These are phyloP conservation scores for Solanum piurae DNA, from an alignment of 257 asterid genomes.

Conservation along the genomic window DNA sequence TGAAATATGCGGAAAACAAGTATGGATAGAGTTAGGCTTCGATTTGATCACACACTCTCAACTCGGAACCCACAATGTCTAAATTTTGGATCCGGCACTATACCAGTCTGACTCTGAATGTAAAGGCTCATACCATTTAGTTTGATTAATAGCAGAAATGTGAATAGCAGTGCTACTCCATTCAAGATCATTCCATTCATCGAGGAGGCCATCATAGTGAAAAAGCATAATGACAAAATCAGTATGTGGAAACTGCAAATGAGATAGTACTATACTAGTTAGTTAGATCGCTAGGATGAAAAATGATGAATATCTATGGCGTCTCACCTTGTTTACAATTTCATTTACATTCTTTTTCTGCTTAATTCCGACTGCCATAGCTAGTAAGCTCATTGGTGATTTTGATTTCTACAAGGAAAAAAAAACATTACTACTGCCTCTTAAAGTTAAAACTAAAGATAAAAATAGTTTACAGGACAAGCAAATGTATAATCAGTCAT, in stretches of 20 bases:
- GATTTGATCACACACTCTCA: background rate
- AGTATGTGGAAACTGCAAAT: conserved; percentile 35
- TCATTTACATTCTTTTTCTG: conserved; percentile 53
- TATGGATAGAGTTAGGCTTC: background rate
- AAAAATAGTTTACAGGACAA: background rate
- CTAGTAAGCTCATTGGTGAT: conserved; percentile 49
- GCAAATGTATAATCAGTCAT: background rate
- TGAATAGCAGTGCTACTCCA: conserved; percentile 54
- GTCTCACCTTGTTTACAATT: conserved; percentile 52
- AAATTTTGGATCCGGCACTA: background rate
- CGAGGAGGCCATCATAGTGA: conserved; percentile 67
- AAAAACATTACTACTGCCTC: background rate
- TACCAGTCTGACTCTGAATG: background rate
- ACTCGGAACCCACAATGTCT: background rate
- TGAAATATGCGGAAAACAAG: background rate
- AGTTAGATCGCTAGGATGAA: background rate
- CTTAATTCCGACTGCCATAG: conserved; percentile 68
- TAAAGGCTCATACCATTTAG: conserved; percentile 41
- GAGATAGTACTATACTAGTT: background rate
- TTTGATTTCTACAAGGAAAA: conserved; percentile 23
- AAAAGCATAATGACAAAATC: conserved; percentile 59
- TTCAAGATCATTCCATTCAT: conserved; percentile 58
- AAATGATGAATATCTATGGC: background rate
- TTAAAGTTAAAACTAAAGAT: background rate
- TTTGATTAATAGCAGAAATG: conserved; percentile 61